A percentile compares a stretch with the other conserved stretches of the same genome.
phyloP scores from a whole-genome alignment of 2,329 filamentous ascomycete species.

The Apiospora kogelbergensis region DNA sequence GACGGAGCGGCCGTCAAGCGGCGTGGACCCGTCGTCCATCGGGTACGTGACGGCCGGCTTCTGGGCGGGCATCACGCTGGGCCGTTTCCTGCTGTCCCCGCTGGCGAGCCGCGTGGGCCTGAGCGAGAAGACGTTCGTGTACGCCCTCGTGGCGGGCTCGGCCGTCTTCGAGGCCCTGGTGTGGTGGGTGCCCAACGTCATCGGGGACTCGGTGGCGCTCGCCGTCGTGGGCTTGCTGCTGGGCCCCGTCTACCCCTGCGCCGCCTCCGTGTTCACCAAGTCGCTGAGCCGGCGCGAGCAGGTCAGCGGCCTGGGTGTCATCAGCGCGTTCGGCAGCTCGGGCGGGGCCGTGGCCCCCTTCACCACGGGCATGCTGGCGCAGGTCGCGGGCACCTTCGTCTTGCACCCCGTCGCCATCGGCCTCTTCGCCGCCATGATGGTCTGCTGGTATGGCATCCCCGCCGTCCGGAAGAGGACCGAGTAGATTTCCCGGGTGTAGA shows the following conservation, averaged over 20 bases:
- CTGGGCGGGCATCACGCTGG: conserved; percentile 73
- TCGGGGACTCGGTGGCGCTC: conserved; percentile 67
- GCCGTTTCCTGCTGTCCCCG: conserved; percentile 69
- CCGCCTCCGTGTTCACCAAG: conserved; percentile 62
- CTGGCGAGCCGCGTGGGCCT: conserved; percentile 63
- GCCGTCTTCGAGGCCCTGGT: conserved; percentile 72
- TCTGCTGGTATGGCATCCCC: conserved; percentile 64
- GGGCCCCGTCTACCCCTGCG: conserved; percentile 78
- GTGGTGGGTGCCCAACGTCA: conserved; percentile 76
- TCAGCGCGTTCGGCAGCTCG: conserved; percentile 67
- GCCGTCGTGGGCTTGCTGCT: conserved; percentile 72
- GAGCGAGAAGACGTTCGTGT: conserved; percentile 71
- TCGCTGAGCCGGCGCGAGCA: conserved; percentile 59
- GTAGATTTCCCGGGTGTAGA: conserved; percentile 33
- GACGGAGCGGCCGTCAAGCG: conserved; percentile 53
- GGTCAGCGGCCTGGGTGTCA: conserved; percentile 64
- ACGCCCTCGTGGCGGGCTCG: conserved; percentile 59
- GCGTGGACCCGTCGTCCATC: conserved; percentile 66
- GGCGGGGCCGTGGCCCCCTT: conserved; percentile 70
- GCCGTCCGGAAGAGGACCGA: conserved; percentile 58
- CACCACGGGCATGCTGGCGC: conserved; percentile 62
- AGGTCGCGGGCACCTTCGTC: conserved; percentile 62
- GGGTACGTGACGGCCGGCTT: conserved; percentile 78
- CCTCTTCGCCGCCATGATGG: conserved; percentile 63
- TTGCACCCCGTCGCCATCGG: conserved; percentile 67